phyloP scores from a whole-genome alignment of 345 rosid genomes.

The Hypericum androsaemum region DNA sequence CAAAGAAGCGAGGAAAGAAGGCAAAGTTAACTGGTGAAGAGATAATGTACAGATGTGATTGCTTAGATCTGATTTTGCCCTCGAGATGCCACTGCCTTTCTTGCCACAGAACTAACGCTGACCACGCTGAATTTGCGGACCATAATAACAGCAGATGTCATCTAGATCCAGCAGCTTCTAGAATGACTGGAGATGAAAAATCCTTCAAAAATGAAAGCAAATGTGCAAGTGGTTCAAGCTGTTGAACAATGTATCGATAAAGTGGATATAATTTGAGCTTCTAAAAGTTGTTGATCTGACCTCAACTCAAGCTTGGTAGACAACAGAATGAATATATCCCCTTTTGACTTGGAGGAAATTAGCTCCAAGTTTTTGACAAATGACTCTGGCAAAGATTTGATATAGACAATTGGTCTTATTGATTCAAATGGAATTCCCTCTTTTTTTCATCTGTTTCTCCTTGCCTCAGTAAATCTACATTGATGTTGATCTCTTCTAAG shows the following conservation, averaged over 20 bases:
- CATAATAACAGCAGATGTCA: constrained; percentile 56
- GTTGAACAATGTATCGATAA: constrained; percentile 23
- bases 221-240: constrained; percentile 22
- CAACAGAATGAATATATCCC: constrained; percentile 41
- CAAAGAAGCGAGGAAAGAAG: constrained; percentile 46
- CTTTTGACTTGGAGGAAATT: constrained; percentile 58
- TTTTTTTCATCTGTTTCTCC: constrained; percentile 45
- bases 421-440: constrained; percentile 67
- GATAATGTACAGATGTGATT: constrained; percentile 59
- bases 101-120: constrained; percentile 67
- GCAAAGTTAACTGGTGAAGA: constrained; percentile 35
- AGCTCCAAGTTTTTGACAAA: constrained; percentile 65
- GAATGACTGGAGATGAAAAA: constrained; percentile 34
- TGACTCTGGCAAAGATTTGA: constrained; percentile 76
- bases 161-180: constrained; percentile 29
- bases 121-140: constrained; percentile 41
- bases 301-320: constrained; percentile 48
- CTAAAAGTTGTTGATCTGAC: constrained; percentile 28
- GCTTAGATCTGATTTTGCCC: constrained; percentile 78
- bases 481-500: constrained; percentile 24
- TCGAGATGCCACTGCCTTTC: constrained; percentile 63
- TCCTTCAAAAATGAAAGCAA: constrained; percentile 35
- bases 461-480: constrained; percentile 39
- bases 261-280: constrained; percentile 22
- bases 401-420: constrained; percentile 72